Evolutionary conservation across 2,329 filamentous ascomycete species (phyloP).

Genomic region (Trichoderma oligosporum): DNA sequence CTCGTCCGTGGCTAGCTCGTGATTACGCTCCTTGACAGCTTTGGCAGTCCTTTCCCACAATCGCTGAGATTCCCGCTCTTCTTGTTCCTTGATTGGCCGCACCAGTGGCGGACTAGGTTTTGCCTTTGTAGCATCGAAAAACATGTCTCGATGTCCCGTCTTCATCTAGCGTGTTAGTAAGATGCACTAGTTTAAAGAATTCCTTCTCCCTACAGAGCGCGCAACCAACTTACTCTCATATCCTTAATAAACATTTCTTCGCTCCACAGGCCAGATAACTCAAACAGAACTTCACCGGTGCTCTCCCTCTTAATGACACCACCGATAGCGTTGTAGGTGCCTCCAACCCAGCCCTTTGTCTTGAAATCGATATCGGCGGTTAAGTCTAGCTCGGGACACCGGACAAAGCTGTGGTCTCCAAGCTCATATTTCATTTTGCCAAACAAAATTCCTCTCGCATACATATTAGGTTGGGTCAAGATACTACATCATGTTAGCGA

Average conservation of each 20-base stretch:
- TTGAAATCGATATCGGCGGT: slow-evolving; percentile 96
- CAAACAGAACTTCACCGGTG: slow-evolving; percentile 82
- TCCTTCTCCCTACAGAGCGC: too few species aligned
- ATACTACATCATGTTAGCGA: slow-evolving; percentile 51
- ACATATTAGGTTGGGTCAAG: slow-evolving; percentile 98
- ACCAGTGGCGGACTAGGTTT: slow-evolving; percentile 71
- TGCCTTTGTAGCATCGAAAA: slow-evolving; percentile 81
- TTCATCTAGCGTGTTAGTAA: slow-evolving; percentile 34
- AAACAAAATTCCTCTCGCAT: slow-evolving; percentile 91
- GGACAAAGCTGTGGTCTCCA: slow-evolving; percentile 89
- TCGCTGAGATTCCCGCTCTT: slow-evolving; percentile 82
- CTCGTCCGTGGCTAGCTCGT: slow-evolving; percentile 85
- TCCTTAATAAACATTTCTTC: slow-evolving; percentile 93
- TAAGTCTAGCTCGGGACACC: slow-evolving; percentile 82
- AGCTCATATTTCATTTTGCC: slow-evolving; percentile 99
- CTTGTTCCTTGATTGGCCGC: slow-evolving; percentile 80
- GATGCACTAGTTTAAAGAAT: background rate
- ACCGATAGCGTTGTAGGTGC: slow-evolving; percentile 93
- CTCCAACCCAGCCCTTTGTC: slow-evolving; percentile 94
- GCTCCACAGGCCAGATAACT: slow-evolving; percentile 89
- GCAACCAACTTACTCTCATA: slow-evolving; percentile 57
- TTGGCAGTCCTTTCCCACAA: slow-evolving; percentile 79
- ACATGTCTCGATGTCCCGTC: slow-evolving; percentile 83
- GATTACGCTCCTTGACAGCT: slow-evolving; percentile 80
- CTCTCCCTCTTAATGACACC: slow-evolving; percentile 85